A percentile compares a stretch with the other conserved stretches of the same genome.
Conservation (phyloP, 768 basidiomycete species). For the Lentinus tigrinus region DNA sequence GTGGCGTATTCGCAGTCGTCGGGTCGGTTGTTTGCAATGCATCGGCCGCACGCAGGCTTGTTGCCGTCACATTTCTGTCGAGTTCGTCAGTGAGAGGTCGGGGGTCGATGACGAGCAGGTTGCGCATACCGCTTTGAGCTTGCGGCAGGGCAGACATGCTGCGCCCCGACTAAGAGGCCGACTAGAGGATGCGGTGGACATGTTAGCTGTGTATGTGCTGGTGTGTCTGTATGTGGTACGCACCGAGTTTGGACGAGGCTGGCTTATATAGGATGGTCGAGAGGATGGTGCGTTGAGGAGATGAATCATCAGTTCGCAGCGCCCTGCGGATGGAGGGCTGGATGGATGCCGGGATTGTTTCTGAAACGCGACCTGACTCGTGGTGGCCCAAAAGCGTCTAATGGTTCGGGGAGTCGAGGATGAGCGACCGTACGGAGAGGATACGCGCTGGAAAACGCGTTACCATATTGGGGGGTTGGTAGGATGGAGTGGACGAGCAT, state of each 20-base stretch:
- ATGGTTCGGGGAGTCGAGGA: background rate
- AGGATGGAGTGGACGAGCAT: background rate
- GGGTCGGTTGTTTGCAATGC: constrained; percentile 43
- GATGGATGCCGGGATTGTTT: background rate
- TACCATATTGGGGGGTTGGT: background rate
- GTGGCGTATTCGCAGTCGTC: constrained; percentile 75
- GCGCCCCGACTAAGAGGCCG: constrained; percentile 1
- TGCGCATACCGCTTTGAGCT: constrained; percentile 2
- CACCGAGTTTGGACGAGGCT: background rate
- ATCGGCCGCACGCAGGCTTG: constrained; percentile 66
- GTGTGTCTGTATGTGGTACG: background rate
- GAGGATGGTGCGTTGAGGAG: background rate
- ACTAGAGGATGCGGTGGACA: background rate
- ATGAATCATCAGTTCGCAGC: background rate
- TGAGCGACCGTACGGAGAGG: background rate
- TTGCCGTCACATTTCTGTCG: constrained; percentile 66
- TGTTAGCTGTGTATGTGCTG: background rate
- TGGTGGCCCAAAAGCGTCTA: background rate
- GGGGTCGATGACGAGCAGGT: too few relatives aligned
- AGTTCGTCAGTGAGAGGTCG: background rate
- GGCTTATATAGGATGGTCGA: background rate
- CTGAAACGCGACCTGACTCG: background rate
- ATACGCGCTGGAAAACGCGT: background rate
- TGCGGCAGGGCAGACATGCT: constrained; percentile 3
- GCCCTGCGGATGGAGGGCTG: background rate